Evolutionary conservation across 257 asterid genomes (phyloP).

Genomic region (Solanum paucissectum): DNA sequence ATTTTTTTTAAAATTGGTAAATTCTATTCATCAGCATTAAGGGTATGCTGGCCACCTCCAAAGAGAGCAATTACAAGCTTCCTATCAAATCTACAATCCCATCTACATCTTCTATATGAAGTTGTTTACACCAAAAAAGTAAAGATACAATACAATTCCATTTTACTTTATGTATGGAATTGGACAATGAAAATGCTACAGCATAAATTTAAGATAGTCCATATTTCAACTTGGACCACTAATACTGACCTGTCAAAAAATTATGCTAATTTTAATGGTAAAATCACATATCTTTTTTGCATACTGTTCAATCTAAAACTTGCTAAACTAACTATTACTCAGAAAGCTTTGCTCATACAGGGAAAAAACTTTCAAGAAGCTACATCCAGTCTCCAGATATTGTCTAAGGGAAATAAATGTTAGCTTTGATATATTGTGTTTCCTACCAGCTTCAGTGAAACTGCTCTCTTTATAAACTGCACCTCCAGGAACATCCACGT

Average conservation of each 20-base stretch:
- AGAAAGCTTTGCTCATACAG: neutral
- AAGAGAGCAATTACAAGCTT: neutral
- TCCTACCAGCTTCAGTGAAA: constrained; percentile 71
- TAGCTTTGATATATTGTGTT: neutral
- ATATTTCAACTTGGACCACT: neutral
- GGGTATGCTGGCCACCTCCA: neutral
- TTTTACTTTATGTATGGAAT: neutral
- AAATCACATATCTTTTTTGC: neutral
- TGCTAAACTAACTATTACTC: neutral
- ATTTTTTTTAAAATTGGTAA: neutral
- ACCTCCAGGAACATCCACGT: constrained; percentile 95
- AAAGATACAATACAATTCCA: neutral
- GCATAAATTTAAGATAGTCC: neutral
- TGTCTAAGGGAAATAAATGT: neutral
- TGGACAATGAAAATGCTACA: neutral
- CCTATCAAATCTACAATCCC: neutral
- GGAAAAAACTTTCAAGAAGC: neutral
- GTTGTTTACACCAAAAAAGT: neutral
- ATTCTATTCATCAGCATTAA: neutral
- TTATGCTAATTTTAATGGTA: neutral
- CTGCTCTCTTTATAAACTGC: constrained; percentile 94
- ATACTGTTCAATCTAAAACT: neutral
- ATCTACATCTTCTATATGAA: neutral
- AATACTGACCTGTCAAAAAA: neutral
- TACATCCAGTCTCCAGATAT: neutral